Conservation (phyloP, 352 stramenopile genomes). For the Globisporangium nagaii region DNA sequence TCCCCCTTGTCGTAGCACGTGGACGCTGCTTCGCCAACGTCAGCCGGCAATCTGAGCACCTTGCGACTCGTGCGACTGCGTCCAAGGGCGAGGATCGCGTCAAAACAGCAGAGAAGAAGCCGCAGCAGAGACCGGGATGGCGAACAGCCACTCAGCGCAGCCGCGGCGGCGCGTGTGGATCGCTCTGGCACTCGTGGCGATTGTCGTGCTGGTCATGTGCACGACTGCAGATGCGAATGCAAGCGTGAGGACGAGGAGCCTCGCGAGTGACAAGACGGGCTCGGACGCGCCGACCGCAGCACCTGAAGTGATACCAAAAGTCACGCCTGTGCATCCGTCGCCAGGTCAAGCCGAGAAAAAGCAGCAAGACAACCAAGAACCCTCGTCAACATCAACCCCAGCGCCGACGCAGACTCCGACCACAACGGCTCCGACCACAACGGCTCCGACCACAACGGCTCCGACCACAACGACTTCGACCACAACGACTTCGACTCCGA, state of each 20-base stretch:
- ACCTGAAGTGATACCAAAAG: not conserved
- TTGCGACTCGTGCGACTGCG: not conserved
- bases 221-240: not conserved
- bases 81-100: too few relatives aligned
- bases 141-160: not conserved
- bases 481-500: not conserved
- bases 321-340: too few relatives aligned
- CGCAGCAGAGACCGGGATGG: too few relatives aligned
- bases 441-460: too few relatives aligned
- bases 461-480: too few relatives aligned
- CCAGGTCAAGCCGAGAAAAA: too few relatives aligned
- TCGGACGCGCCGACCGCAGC: too few relatives aligned
- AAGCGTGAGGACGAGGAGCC: not conserved
- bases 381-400: not conserved
- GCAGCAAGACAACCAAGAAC: not conserved
- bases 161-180: not conserved
- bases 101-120: too few relatives aligned
- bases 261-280: not conserved
- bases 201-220: not conserved
- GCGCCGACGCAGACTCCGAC: not conserved
- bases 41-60: too few relatives aligned
- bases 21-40: too few relatives aligned
- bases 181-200: not conserved
- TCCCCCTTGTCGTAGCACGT: too few relatives aligned
- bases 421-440: too few relatives aligned